Base-by-base conservation (phyloP, 2,329 filamentous ascomycete species). In the Aspergillus persii region DNA sequence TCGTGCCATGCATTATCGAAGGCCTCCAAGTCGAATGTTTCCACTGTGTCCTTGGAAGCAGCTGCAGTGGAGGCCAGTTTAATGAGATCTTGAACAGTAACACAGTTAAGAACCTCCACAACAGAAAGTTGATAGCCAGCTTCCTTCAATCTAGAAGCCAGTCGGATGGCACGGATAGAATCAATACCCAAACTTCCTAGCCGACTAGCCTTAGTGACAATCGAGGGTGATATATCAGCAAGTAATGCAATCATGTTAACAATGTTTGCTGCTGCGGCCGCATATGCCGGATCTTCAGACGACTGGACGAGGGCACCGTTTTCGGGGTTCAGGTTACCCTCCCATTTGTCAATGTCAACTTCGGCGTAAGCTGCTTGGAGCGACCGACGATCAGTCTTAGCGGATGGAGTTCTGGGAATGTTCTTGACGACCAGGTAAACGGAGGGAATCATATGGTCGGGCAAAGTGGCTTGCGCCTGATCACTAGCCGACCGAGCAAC, bases 371-470 rank as follows among this genome's bases (percentile, higher is more conserved):
- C 61, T 9, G 63, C 62, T 46, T 68, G 57, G 8, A 69, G 52
- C 7, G 69, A 69, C 29, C 71, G 71, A 29, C 72, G 69, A 51
- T 76, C 72, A 2, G 68, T 66, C 58, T 76, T 76, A 11, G 71
- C 71, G 8, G 72, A 74, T 7, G 67, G 63, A 1, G 70, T 61
- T 29, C 67, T 60, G 4, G 74, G 73, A 11, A 75, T 72, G 6
- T 58, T 58, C 26, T 61, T 64, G 5, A 74, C 61, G 3, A 72
- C 65, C 3, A 75, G 63, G 47, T 69, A 75, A 7, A 68, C 68
- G 1, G 68, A 71, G 2, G 73, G 73, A 18, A 74, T 63, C 73
- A 76, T 76, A 51, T 75, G 68, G 44, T 63, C 60, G 9, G 73
- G 73, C 11, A 76, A 58, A 6, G 54, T 29, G 18, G 61, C 54